These are phyloP conservation scores for Backusella parvicylindrica DNA, from an alignment of 192 early-diverging fungal species.

Conservation along the genomic window DNA sequence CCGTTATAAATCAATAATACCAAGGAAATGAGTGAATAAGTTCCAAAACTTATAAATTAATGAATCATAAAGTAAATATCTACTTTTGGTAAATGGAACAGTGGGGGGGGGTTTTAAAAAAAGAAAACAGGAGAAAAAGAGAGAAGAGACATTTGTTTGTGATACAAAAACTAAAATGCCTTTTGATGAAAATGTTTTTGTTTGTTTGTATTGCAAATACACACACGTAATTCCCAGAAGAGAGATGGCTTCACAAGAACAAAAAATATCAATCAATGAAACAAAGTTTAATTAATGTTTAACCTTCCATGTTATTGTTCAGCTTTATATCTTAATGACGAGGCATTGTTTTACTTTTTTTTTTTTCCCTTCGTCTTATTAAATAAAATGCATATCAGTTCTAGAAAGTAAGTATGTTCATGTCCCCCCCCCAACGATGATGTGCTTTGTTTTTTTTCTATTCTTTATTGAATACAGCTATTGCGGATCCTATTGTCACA, in stretches of 20 bases:
- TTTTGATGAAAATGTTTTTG: background rate
- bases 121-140: background rate
- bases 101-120: no score
- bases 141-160: background rate
- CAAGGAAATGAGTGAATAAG: background rate
- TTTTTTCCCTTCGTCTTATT: background rate
- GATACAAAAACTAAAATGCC: background rate
- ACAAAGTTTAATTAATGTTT: background rate
- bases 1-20: background rate
- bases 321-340: no score
- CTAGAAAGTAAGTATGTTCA: background rate
- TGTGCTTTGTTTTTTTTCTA: background rate
- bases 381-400: background rate
- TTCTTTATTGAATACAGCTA: no score
- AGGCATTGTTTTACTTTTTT: background rate
- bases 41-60: background rate
- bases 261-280: no score
- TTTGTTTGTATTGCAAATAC: background rate
- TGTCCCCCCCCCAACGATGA: background rate
- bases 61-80: background rate
- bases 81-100: background rate
- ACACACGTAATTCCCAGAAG: background rate
- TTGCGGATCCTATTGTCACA: background rate
- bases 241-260: background rate
- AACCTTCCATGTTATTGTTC: background rate